Percentiles rank a stretch among this genome's conserved stretches.
Evolutionary conservation across 768 basidiomycete species (phyloP).

Genomic region (Daedaleopsis sinensis): DNA sequence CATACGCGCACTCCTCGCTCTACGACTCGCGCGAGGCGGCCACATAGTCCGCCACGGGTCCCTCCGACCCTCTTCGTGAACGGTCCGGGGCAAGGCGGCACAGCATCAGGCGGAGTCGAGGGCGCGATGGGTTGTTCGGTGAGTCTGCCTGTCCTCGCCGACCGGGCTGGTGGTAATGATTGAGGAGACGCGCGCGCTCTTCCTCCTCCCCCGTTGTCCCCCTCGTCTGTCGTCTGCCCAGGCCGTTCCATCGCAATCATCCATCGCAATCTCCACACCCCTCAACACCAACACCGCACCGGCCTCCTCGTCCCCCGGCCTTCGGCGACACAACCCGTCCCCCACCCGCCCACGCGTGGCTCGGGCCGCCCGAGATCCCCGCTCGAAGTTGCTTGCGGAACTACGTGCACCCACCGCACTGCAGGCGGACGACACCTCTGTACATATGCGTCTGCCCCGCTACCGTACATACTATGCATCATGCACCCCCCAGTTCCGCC

Average conservation of each 20-base stretch:
- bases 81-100: neutral
- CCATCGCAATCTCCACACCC: neutral
- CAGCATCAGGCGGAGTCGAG: neutral
- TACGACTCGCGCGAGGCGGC: constrained; percentile 7
- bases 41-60: neutral
- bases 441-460: neutral
- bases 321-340: neutral
- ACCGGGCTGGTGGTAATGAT: neutral
- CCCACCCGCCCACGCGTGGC: no score
- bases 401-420: neutral
- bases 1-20: constrained; percentile 16
- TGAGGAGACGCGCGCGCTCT: neutral
- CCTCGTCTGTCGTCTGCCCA: neutral
- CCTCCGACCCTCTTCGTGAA: neutral
- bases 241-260: neutral
- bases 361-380: no score
- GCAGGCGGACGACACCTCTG: neutral
- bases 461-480: neutral
- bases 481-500: no score
- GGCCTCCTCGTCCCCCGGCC: neutral
- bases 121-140: neutral
- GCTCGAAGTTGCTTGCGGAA: neutral
- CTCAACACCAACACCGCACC: neutral
- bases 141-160: neutral
- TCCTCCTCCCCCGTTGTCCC: neutral